These are phyloP conservation scores for Coprinopsis sp. DNA, from an alignment of 768 basidiomycete species.

Conservation along the genomic window DNA sequence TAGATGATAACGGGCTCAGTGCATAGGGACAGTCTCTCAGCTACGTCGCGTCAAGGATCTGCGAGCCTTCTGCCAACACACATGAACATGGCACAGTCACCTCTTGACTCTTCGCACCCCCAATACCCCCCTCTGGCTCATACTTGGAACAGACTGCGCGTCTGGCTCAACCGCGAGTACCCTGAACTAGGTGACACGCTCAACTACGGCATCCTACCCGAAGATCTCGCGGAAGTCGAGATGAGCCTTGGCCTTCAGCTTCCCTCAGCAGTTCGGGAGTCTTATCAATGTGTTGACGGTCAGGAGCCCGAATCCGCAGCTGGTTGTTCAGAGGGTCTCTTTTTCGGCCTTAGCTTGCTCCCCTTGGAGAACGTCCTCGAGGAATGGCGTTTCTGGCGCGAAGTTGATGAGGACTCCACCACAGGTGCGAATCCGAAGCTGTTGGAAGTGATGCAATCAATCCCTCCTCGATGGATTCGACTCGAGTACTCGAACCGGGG, in stretches of 20 bases:
- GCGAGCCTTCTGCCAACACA: conserved; percentile 66
- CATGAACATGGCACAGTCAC: conserved; percentile 45
- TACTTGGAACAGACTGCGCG: conserved; percentile 80
- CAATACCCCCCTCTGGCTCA: conserved; percentile 73
- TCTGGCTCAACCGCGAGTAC: conserved; percentile 82
- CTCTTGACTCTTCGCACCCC: conserved; percentile 34
- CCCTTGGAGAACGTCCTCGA: conserved; percentile 90
- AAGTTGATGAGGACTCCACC: conserved; percentile 82
- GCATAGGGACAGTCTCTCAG: background rate
- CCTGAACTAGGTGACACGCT: conserved; percentile 95
- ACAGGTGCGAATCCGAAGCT: conserved; percentile 78
- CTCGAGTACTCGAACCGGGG: conserved; percentile 89
- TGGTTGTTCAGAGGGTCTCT: conserved; percentile 85
- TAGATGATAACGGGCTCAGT: conserved; percentile 25
- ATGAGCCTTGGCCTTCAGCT: conserved; percentile 79
- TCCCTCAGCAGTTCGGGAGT: conserved; percentile 85
- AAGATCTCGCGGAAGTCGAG: conserved; percentile 78
- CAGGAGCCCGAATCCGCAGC: conserved; percentile 90
- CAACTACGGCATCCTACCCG: conserved; percentile 82
- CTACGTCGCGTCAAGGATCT: conserved; percentile 40
- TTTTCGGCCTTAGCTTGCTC: conserved; percentile 92
- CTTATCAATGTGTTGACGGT: conserved; percentile 83
- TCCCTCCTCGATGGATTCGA: conserved; percentile 87
- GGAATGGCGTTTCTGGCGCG: conserved; percentile 96
- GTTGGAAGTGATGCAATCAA: conserved; percentile 75